These are phyloP conservation scores for Abrus pulchellus DNA, from an alignment of 306 rosid genomes.

Conservation along the genomic window DNA sequence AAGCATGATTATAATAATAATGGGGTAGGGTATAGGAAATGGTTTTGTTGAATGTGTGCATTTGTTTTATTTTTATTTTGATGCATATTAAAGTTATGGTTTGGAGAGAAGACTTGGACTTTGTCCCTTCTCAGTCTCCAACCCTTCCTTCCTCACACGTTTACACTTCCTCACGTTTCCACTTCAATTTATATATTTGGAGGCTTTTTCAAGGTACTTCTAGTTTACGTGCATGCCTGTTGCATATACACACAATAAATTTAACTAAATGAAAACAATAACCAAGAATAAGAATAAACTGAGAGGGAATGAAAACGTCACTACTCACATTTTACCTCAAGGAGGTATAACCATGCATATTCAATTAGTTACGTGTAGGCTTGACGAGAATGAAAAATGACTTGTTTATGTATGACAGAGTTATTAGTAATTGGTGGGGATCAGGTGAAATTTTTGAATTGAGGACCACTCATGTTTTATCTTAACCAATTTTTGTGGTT, in stretches of 20 bases:
- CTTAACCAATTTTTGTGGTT: too few relatives aligned
- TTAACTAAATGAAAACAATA: too few relatives aligned
- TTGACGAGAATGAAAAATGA: too few relatives aligned
- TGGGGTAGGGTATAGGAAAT: constrained; percentile 7
- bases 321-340: too few relatives aligned
- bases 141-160: constrained; percentile 45
- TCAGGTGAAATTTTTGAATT: too few relatives aligned
- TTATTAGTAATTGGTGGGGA: too few relatives aligned
- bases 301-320: too few relatives aligned
- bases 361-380: too few relatives aligned
- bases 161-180: constrained; percentile 54
- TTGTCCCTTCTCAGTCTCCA: constrained; percentile 6
- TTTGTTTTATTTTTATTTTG: background rate
- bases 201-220: constrained; percentile 1
- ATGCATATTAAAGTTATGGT: constrained; percentile 25
- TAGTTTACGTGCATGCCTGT: constrained; percentile 45
- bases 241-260: background rate
- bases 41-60: constrained; percentile 16
- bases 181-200: background rate
- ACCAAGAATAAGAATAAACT: too few relatives aligned
- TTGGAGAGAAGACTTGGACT: constrained; percentile 60
- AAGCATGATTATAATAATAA: constrained; percentile 36
- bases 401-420: too few relatives aligned
- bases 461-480: too few relatives aligned
- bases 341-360: too few relatives aligned